Conservation (phyloP, 78 protist species). For the Dictyostelium intermedium region DNA sequence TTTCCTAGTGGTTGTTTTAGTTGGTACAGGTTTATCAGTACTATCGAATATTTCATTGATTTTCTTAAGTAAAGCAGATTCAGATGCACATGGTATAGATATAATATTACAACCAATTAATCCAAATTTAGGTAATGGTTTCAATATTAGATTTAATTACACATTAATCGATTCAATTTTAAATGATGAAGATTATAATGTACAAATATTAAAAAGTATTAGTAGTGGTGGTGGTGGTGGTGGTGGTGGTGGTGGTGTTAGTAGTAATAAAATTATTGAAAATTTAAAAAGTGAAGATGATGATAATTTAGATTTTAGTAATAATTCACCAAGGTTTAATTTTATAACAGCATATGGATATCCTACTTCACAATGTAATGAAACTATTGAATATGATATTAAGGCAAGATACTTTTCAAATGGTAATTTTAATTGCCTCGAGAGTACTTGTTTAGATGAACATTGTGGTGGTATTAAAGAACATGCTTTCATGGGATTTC, state of each 20-base stretch:
- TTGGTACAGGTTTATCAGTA: background rate
- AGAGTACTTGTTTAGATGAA: background rate
- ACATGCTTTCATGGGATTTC: background rate
- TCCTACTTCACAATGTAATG: background rate
- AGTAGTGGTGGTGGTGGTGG: too few relatives aligned
- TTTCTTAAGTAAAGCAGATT: background rate
- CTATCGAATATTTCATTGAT: background rate
- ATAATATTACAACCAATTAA: background rate
- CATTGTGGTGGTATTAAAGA: background rate
- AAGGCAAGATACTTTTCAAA: background rate
- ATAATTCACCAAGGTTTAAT: background rate
- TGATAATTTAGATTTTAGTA: too few relatives aligned
- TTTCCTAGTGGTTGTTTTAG: conserved; percentile 76
- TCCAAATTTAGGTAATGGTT: background rate
- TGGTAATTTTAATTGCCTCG: background rate
- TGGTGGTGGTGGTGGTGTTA: background rate
- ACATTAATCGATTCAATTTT: background rate
- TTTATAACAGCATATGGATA: background rate
- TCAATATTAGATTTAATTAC: background rate
- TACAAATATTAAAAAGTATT: background rate
- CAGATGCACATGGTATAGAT: background rate
- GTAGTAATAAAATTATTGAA: too few relatives aligned
- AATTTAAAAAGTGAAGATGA: too few relatives aligned
- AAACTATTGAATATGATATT: background rate
- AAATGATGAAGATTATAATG: background rate